Percentiles rank a stretch among this genome's conserved stretches.
Conservation (phyloP, 2,329 filamentous ascomycete genomes). For the Talaromyces sp. region DNA sequence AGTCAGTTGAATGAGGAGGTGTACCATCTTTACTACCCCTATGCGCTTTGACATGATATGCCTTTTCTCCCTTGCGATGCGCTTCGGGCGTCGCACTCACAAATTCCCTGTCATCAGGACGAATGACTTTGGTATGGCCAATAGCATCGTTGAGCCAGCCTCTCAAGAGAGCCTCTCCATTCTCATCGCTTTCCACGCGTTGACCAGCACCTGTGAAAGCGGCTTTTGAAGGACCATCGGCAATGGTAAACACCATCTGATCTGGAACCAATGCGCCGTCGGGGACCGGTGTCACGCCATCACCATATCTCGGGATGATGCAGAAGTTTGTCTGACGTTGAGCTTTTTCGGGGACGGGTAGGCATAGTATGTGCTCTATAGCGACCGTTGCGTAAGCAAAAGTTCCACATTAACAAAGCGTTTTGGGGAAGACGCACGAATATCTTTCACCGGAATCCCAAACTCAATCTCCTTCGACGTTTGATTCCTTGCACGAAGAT, state of each 20-base stretch:
- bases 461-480: slow-evolving; percentile 53
- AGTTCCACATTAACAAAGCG: neutral
- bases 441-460: slow-evolving; percentile 47
- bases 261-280: slow-evolving; percentile 46
- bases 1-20: slow-evolving; percentile 17
- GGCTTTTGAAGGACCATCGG: slow-evolving; percentile 51
- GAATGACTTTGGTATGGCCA: slow-evolving; percentile 45
- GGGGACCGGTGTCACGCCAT: slow-evolving; percentile 47
- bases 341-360: slow-evolving; percentile 63
- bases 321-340: slow-evolving; percentile 63
- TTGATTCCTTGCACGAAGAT: slow-evolving; percentile 50
- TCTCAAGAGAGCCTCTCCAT: slow-evolving; percentile 43
- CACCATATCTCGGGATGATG: slow-evolving; percentile 52
- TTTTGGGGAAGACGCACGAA: slow-evolving; percentile 38
- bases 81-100: slow-evolving; percentile 58
- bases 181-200: slow-evolving; percentile 44
- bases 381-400: neutral
- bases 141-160: slow-evolving; percentile 50
- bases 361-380: slow-evolving; percentile 55
- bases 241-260: slow-evolving; percentile 59
- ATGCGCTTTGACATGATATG: slow-evolving; percentile 62
- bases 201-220: slow-evolving; percentile 43
- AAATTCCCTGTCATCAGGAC: slow-evolving; percentile 57
- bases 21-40: slow-evolving; percentile 63
- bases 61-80: slow-evolving; percentile 61